These are phyloP conservation scores for Hypericum androsaemum DNA, from an alignment of 345 rosid species.

Conservation along the genomic window DNA sequence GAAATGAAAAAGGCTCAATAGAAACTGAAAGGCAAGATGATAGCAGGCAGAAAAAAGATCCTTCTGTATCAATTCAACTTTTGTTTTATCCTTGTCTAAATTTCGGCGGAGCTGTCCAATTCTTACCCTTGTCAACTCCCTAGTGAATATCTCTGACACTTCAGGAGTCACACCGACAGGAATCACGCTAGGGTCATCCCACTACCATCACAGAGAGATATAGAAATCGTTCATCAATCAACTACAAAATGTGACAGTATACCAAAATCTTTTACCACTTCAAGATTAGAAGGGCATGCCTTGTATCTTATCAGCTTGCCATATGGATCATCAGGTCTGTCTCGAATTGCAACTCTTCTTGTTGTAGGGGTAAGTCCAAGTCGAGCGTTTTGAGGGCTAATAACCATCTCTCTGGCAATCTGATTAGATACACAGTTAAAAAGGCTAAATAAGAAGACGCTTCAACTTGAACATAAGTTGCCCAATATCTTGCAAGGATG, in stretches of 20 bases:
- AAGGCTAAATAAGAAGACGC: too few species aligned
- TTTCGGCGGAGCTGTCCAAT: too few species aligned
- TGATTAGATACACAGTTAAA: conserved; percentile 35
- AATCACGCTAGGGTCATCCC: conserved; percentile 85
- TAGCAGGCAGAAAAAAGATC: too few species aligned
- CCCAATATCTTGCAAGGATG: too few species aligned
- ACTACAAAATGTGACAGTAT: too few species aligned
- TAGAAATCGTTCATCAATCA: conserved; percentile 7
- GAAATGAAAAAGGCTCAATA: too few species aligned
- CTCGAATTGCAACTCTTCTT: conserved; percentile 67
- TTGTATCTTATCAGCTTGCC: conserved; percentile 70
- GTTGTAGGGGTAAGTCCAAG: conserved; percentile 64
- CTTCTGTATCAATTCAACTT: too few species aligned
- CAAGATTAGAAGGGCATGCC: conserved; percentile 31
- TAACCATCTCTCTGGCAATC: conserved; percentile 98
- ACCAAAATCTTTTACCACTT: too few species aligned
- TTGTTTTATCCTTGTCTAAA: too few species aligned
- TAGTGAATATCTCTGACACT: conserved; percentile 84
- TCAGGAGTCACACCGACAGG: conserved; percentile 82
- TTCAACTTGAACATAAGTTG: too few species aligned
- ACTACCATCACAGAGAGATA: conserved; percentile 31
- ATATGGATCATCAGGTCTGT: conserved; percentile 62
- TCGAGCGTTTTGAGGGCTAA: conserved; percentile 85
- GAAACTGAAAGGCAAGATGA: too few species aligned
- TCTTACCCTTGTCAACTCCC: conserved; percentile 80